Evolutionary conservation across 2,329 filamentous ascomycete genomes (phyloP).

Genomic region (Coniella vitis): DNA sequence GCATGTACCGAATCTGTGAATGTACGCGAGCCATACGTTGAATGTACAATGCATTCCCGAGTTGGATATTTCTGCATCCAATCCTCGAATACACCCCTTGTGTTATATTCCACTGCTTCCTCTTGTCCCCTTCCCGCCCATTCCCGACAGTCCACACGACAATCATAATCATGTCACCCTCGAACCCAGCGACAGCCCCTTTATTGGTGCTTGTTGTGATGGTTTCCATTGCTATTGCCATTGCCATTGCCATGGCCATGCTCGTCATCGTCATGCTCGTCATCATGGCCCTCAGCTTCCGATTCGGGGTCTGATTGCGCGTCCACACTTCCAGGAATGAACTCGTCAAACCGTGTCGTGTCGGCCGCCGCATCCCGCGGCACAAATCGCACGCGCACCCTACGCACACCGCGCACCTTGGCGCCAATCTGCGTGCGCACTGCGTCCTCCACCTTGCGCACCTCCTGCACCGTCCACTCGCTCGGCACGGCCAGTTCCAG

Average conservation of each 20-base stretch:
- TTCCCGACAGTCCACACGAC: no score
- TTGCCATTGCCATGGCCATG: constrained; percentile 35
- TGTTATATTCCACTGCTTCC: no score
- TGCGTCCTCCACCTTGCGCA: constrained; percentile 62
- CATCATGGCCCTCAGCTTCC: constrained; percentile 41
- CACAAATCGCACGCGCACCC: constrained; percentile 78
- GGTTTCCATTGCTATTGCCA: constrained; percentile 26
- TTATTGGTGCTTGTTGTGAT: constrained; percentile 19
- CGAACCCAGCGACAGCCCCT: no score
- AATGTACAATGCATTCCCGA: no score
- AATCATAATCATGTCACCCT: no score
- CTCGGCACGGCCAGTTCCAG: constrained; percentile 76
- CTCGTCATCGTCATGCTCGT: constrained; percentile 21
- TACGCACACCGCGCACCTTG: constrained; percentile 76
- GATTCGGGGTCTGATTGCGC: constrained; percentile 52
- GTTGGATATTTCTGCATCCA: no score
- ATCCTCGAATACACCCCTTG: no score
- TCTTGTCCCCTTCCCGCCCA: no score
- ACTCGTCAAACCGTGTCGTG: constrained; percentile 65
- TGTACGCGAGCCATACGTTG: constrained; percentile 4
- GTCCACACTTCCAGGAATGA: constrained; percentile 59
- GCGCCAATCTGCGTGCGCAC: constrained; percentile 67
- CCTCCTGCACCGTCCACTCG: constrained; percentile 67
- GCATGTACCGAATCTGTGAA: no score
- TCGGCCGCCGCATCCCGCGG: constrained; percentile 54